Evolutionary conservation across 768 basidiomycete genomes (phyloP).

Genomic region (Lenzites betulinus): DNA sequence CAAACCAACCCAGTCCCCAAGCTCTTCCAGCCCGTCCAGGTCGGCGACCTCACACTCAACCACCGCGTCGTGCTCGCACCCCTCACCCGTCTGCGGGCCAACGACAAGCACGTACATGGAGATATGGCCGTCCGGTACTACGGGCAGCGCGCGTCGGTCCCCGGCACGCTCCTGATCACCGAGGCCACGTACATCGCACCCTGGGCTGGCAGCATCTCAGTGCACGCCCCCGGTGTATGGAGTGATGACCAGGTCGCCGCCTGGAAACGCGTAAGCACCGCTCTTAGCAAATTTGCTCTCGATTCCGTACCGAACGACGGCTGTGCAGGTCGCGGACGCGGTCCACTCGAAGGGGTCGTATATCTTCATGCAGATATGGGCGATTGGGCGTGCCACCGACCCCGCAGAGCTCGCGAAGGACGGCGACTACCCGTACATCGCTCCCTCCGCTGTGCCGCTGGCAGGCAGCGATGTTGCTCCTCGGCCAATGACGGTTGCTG

Average conservation of each 20-base stretch:
- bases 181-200: conserved; percentile 59
- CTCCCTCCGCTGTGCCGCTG: too few species aligned
- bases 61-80: conserved; percentile 60
- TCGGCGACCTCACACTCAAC: too few species aligned
- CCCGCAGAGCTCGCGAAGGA: conserved; percentile 38
- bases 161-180: conserved; percentile 56
- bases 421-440: conserved; percentile 34
- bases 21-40: too few species aligned
- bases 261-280: conserved; percentile 47
- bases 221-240: conserved; percentile 63
- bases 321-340: conserved; percentile 53
- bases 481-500: too few species aligned
- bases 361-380: conserved; percentile 62
- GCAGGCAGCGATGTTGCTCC: too few species aligned
- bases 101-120: conserved; percentile 36
- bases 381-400: conserved; percentile 47
- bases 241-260: conserved; percentile 51
- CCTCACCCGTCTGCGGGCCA: conserved; percentile 47
- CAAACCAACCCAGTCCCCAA: too few species aligned
- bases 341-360: conserved; percentile 56
- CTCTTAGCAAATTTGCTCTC: too few species aligned
- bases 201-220: too few species aligned
- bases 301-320: too few species aligned
- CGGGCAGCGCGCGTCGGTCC: conserved; percentile 43
- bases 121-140: conserved; percentile 48